Percentiles rank a stretch among this genome's conserved stretches.
Evolutionary conservation across 2,329 filamentous ascomycete genomes (phyloP).

Genomic region (Cytospora mali): DNA sequence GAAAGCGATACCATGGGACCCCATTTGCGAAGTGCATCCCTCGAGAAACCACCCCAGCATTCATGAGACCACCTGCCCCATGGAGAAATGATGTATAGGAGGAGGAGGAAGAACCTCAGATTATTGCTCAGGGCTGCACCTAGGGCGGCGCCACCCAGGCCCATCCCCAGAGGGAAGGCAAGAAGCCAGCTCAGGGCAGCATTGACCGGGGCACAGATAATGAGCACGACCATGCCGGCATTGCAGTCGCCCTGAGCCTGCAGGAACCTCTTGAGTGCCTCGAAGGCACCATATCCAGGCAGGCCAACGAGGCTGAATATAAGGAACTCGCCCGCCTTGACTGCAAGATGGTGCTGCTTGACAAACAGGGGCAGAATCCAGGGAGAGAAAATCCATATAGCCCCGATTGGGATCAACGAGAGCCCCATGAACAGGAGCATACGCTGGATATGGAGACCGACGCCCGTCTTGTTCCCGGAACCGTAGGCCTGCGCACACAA

Average conservation of each 20-base stretch:
- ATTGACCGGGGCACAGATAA: constrained; percentile 52
- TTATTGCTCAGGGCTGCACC: constrained; percentile 53
- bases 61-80: constrained; percentile 44
- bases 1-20: constrained; percentile 44
- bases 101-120: constrained; percentile 50
- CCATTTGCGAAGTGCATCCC: constrained; percentile 38
- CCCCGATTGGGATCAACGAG: constrained; percentile 50
- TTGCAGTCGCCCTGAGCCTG: constrained; percentile 59
- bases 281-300: constrained; percentile 57
- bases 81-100: constrained; percentile 46
- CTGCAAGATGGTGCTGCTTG: constrained; percentile 49
- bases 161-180: constrained; percentile 45
- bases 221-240: constrained; percentile 49
- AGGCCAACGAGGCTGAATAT: constrained; percentile 51
- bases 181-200: constrained; percentile 53
- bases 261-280: constrained; percentile 56
- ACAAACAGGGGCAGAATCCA: constrained; percentile 49
- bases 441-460: constrained; percentile 55
- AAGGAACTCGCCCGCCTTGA: constrained; percentile 53
- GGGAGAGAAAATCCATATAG: constrained; percentile 52
- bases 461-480: constrained; percentile 48
- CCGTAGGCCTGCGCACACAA: constrained; percentile 56
- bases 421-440: constrained; percentile 54
- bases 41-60: constrained; percentile 50
- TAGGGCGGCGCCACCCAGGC: constrained; percentile 54